phyloP scores from a whole-genome alignment of 1,284 basidiomycete genomes.

The Heterobasidion annosum region DNA sequence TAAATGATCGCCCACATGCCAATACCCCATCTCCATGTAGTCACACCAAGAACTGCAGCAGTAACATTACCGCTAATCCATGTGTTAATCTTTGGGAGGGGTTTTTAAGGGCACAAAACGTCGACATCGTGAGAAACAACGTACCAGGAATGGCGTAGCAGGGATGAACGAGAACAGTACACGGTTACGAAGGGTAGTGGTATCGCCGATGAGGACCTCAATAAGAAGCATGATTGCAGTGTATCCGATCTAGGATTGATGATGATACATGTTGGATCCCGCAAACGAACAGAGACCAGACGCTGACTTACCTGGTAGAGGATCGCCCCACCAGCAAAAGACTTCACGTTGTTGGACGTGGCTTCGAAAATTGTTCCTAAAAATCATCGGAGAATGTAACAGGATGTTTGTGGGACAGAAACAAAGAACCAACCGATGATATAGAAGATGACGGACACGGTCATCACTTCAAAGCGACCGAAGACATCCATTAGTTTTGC shows the following conservation, averaged over 20 bases:
- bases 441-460: neutral
- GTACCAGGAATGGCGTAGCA: neutral
- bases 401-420: neutral
- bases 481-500: neutral
- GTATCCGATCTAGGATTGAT: neutral
- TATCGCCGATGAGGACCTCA: neutral
- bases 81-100: neutral
- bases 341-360: neutral
- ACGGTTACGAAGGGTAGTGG: neutral
- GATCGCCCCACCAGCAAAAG: neutral
- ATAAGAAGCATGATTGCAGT: neutral
- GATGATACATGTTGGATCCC: too few species aligned
- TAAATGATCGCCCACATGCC: neutral
- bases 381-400: neutral
- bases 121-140: neutral
- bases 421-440: neutral
- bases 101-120: too few species aligned
- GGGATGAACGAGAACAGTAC: neutral
- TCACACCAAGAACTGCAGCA: neutral
- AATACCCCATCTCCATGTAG: neutral
- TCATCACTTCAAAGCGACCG: neutral
- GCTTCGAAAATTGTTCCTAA: neutral
- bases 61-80: neutral
- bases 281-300: too few species aligned
- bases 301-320: neutral